phyloP scores from a whole-genome alignment of 306 rosid species.

The Ormosia semicastrata region DNA sequence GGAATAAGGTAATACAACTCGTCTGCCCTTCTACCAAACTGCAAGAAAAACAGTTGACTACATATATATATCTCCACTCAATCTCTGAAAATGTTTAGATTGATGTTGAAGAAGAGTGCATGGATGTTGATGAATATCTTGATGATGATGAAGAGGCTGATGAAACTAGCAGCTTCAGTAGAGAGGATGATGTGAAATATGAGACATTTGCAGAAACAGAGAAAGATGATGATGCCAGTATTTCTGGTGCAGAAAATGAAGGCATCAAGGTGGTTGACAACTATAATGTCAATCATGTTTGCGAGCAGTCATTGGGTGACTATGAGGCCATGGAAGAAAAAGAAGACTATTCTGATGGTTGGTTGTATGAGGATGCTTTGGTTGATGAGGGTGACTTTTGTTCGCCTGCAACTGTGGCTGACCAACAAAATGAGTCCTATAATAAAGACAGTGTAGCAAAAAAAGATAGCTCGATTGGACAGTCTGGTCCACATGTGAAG shows the following conservation, averaged over 20 bases:
- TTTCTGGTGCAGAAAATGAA: constrained; percentile 20
- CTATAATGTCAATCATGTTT: background rate
- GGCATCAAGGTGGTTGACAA: constrained; percentile 13
- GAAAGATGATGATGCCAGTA: constrained; percentile 1
- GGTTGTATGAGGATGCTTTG: constrained; percentile 49
- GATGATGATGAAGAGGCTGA: constrained; percentile 39
- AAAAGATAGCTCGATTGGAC: constrained; percentile 25
- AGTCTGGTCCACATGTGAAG: constrained; percentile 65
- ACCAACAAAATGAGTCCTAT: constrained; percentile 27
- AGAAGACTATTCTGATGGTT: constrained; percentile 53
- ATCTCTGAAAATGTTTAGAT: constrained; percentile 52
- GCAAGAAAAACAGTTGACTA: background rate
- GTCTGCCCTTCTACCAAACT: background rate
- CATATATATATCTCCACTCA: background rate
- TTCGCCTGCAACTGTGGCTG: constrained; percentile 22
- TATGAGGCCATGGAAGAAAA: constrained; percentile 39
- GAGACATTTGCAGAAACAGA: constrained; percentile 14
- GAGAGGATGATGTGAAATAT: constrained; percentile 32
- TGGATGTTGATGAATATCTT: constrained; percentile 37
- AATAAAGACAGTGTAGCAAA: constrained; percentile 15
- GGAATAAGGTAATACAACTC: constrained; percentile 76
- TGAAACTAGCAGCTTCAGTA: constrained; percentile 32
- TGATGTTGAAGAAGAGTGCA: constrained; percentile 58
- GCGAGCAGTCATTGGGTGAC: constrained; percentile 25
- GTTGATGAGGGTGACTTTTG: constrained; percentile 39